phyloP scores from a whole-genome alignment of 2,329 filamentous ascomycete species.

The Trichoderma oligosporum region DNA sequence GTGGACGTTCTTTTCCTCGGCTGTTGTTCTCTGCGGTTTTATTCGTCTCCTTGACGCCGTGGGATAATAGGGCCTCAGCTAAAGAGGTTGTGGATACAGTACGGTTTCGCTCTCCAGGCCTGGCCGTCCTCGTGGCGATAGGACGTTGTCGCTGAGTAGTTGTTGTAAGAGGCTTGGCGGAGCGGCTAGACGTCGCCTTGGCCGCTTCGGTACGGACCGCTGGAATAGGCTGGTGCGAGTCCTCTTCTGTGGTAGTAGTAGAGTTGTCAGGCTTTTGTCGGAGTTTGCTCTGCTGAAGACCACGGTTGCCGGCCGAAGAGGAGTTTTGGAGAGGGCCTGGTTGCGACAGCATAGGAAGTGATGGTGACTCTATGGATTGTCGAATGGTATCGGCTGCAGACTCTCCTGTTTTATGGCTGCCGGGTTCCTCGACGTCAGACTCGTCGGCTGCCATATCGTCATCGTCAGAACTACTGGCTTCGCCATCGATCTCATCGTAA shows the following conservation, averaged over 20 bases:
- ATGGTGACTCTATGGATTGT: slow-evolving; percentile 39
- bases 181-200: neutral
- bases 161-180: neutral
- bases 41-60: slow-evolving; percentile 8
- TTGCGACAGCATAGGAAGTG: slow-evolving; percentile 46
- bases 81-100: slow-evolving; percentile 32
- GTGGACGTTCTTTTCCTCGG: slow-evolving; percentile 16
- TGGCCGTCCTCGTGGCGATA: neutral
- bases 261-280: slow-evolving; percentile 40
- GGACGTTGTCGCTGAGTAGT: neutral
- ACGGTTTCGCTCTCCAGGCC: slow-evolving; percentile 23
- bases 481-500: slow-evolving; percentile 32
- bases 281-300: slow-evolving; percentile 27
- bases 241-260: slow-evolving; percentile 47
- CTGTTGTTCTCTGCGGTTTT: neutral
- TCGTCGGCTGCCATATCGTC: slow-evolving; percentile 42
- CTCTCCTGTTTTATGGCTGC: neutral
- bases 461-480: slow-evolving; percentile 43
- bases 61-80: slow-evolving; percentile 33
- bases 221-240: slow-evolving; percentile 39
- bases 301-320: slow-evolving; percentile 48
- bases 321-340: slow-evolving; percentile 52
- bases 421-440: slow-evolving; percentile 34
- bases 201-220: slow-evolving; percentile 19
- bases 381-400: slow-evolving; percentile 18